These are phyloP conservation scores for Beauveria australis DNA, from an alignment of 2,329 filamentous ascomycete genomes.

Conservation along the genomic window DNA sequence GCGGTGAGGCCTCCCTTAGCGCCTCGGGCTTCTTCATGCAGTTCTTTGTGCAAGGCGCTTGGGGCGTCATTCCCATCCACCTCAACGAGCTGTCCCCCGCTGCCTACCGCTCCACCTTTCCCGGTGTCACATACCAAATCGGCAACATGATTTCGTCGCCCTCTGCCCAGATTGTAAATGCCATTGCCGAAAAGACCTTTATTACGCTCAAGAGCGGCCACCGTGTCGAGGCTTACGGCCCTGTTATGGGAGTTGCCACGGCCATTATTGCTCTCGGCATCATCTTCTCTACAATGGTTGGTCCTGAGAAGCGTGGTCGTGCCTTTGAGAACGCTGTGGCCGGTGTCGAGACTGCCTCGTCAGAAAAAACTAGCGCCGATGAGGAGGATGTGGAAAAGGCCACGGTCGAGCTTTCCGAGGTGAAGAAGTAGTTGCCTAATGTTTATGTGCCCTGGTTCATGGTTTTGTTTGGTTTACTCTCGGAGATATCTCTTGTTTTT, in stretches of 20 bases:
- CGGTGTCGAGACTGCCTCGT: constrained; percentile 22
- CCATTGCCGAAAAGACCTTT: constrained; percentile 55
- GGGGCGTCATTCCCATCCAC: constrained; percentile 64
- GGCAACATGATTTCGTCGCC: constrained; percentile 69
- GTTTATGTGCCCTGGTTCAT: background rate
- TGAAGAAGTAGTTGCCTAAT: background rate
- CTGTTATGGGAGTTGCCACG: constrained; percentile 67
- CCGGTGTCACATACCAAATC: constrained; percentile 64
- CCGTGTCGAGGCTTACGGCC: constrained; percentile 61
- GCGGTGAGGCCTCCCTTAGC: constrained; percentile 50
- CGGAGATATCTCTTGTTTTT: background rate
- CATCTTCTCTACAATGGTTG: constrained; percentile 56
- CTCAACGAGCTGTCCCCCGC: constrained; percentile 65
- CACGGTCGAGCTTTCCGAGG: constrained; percentile 11
- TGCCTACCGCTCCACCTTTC: constrained; percentile 62
- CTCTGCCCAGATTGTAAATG: constrained; percentile 70
- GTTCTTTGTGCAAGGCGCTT: constrained; percentile 58
- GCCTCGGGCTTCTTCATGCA: constrained; percentile 62
- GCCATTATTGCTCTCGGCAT: constrained; percentile 69
- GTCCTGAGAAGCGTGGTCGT: constrained; percentile 66
- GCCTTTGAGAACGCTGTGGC: constrained; percentile 54
- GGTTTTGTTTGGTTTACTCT: background rate
- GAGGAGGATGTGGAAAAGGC: constrained; percentile 23
- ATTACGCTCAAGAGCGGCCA: constrained; percentile 47
- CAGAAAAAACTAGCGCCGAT: constrained; percentile 22